Percentiles rank a stretch among this genome's conserved stretches.
Conservation (phyloP, 108 stramenopile genomes). For the Mediolabrus comicus region DNA sequence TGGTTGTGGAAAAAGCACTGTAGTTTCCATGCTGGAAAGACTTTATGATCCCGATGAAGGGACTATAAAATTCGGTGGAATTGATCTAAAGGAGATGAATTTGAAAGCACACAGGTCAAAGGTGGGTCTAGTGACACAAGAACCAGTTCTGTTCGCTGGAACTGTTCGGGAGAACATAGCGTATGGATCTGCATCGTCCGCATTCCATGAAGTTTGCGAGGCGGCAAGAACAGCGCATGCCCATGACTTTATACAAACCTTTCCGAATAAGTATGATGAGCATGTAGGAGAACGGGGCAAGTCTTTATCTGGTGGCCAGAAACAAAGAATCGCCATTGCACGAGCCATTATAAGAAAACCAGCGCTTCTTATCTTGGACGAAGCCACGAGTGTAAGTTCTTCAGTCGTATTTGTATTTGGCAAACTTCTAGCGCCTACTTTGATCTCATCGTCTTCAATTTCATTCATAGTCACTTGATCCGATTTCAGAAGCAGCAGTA, state of each 20-base stretch:
- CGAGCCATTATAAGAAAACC: slow-evolving; percentile 84
- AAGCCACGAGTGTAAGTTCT: slow-evolving; percentile 83
- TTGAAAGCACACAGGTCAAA: slow-evolving; percentile 64
- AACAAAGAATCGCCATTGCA: slow-evolving; percentile 93
- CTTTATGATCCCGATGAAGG: slow-evolving; percentile 93
- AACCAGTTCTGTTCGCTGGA: slow-evolving; percentile 74
- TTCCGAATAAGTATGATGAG: slow-evolving; percentile 90
- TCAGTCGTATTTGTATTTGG: slow-evolving; percentile 17
- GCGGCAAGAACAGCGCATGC: slow-evolving; percentile 94
- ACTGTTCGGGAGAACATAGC: slow-evolving; percentile 91
- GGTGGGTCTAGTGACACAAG: slow-evolving; percentile 95
- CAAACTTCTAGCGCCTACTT: background rate
- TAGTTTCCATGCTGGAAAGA: slow-evolving; percentile 88
- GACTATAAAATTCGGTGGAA: slow-evolving; percentile 74
- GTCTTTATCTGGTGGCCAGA: slow-evolving; percentile 91
- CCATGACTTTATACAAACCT: slow-evolving; percentile 71
- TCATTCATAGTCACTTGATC: slow-evolving; percentile 21
- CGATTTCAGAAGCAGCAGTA: slow-evolving; percentile 74
- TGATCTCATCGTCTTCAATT: background rate
- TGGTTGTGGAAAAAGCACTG: slow-evolving; percentile 90
- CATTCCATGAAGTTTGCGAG: slow-evolving; percentile 67
- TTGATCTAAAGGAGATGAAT: slow-evolving; percentile 72
- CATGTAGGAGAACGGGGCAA: slow-evolving; percentile 78
- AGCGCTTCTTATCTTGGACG: slow-evolving; percentile 81
- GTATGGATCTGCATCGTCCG: slow-evolving; percentile 68